Percentiles rank a stretch among this genome's conserved stretches.
phyloP scores from a whole-genome alignment of 2,329 filamentous ascomycete genomes.

The Fusarium praegraminearum region DNA sequence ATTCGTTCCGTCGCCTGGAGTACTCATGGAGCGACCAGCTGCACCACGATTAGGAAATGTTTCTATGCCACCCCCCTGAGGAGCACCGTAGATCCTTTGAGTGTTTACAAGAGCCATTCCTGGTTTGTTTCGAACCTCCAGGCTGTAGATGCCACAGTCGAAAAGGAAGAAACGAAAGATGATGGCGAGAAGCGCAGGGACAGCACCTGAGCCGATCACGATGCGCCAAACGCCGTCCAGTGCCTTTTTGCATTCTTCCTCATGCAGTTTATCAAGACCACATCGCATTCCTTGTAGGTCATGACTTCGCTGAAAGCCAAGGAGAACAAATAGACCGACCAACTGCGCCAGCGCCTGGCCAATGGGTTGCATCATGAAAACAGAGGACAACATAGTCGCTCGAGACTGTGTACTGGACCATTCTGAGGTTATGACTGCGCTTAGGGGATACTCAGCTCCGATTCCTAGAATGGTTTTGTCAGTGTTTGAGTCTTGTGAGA shows the following conservation, averaged over 20 bases:
- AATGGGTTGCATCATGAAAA: conserved; percentile 77
- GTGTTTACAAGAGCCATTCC: conserved; percentile 70
- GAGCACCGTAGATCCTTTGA: conserved; percentile 67
- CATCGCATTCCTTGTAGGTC: conserved; percentile 60
- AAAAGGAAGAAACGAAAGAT: conserved; percentile 75
- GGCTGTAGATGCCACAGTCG: conserved; percentile 73
- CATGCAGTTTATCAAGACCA: conserved; percentile 59
- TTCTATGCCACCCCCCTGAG: conserved; percentile 33
- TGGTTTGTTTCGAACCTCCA: conserved; percentile 73
- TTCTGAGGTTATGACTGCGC: conserved; percentile 75
- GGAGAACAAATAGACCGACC: conserved; percentile 66
- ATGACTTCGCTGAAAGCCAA: conserved; percentile 59
- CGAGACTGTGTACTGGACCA: conserved; percentile 72
- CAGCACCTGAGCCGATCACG: conserved; percentile 73
- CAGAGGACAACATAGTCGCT: conserved; percentile 74
- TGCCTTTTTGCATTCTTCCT: conserved; percentile 59
- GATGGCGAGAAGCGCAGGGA: conserved; percentile 72
- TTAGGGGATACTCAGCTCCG: conserved; percentile 76
- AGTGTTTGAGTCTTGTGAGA: conserved; percentile 19
- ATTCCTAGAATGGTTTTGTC: conserved; percentile 58
- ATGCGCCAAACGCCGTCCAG: conserved; percentile 75
- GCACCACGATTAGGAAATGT: conserved; percentile 29
- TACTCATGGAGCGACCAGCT: conserved; percentile 35
- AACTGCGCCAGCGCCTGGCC: conserved; percentile 74
- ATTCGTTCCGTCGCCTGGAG: conserved; percentile 19